Conservation (phyloP, 192 early-diverging fungal genomes). For the Backusella parvicylindrica region DNA sequence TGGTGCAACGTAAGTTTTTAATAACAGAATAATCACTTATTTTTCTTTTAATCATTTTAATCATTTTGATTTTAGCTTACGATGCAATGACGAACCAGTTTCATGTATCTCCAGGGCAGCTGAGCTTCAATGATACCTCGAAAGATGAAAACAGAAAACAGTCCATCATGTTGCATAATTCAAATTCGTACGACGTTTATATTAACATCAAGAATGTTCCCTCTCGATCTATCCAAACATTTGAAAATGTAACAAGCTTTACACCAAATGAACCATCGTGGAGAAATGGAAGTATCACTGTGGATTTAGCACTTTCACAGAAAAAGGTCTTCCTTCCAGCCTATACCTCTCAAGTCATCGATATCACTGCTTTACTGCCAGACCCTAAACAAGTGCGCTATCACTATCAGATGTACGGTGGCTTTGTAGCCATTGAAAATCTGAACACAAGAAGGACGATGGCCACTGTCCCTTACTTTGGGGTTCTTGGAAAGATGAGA, state of each 20-base stretch:
- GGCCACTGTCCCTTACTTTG: conserved; percentile 46
- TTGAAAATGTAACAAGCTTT: conserved; percentile 14
- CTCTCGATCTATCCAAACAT: conserved; percentile 37
- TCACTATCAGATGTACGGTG: conserved; percentile 41
- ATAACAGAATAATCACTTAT: no score
- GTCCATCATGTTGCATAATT: conserved; percentile 41
- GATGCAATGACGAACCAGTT: conserved; percentile 35
- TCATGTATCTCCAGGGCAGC: conserved; percentile 41
- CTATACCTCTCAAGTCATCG: neutral
- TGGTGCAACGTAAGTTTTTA: conserved; percentile 36
- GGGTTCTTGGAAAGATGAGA: conserved; percentile 40
- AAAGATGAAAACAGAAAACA: conserved; percentile 25
- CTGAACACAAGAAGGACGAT: conserved; percentile 9
- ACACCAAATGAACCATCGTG: conserved; percentile 1
- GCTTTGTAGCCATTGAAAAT: conserved; percentile 33
- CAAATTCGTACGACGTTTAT: conserved; percentile 30
- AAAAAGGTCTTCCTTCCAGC: conserved; percentile 12
- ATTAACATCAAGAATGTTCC: conserved; percentile 37
- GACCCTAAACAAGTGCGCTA: conserved; percentile 13
- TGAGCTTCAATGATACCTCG: conserved; percentile 52
- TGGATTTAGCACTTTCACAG: neutral
- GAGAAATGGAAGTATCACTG: neutral
- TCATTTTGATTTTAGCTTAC: conserved; percentile 24
- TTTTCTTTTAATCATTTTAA: neutral
- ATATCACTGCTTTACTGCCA: conserved; percentile 20